phyloP scores from a whole-genome alignment of 2,329 filamentous ascomycete genomes.

The Berkeleyomyces basicola region DNA sequence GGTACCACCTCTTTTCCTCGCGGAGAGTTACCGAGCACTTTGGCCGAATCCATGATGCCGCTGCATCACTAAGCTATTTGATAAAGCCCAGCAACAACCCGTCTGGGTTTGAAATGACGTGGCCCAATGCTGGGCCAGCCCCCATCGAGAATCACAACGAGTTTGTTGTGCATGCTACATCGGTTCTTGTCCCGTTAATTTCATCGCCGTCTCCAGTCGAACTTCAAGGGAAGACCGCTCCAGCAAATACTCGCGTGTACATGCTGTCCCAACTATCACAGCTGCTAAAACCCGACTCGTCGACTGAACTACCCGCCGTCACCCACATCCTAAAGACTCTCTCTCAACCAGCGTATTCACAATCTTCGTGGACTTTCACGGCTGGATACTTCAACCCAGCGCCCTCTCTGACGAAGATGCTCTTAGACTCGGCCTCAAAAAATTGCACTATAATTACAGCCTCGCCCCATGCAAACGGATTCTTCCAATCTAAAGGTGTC shows the following conservation, averaged over 20 bases:
- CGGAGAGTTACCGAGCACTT: slow-evolving; percentile 71
- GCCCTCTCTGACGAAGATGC: slow-evolving; percentile 59
- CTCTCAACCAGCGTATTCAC: slow-evolving; percentile 42
- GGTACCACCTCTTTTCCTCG: slow-evolving; percentile 82
- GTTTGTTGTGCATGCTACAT: slow-evolving; percentile 55
- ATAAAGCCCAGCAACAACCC: slow-evolving; percentile 43
- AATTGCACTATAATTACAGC: slow-evolving; percentile 79
- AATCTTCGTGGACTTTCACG: slow-evolving; percentile 84
- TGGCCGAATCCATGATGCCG: slow-evolving; percentile 54
- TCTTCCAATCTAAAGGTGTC: slow-evolving; percentile 74
- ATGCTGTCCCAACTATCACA: slow-evolving; percentile 79
- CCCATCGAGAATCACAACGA: slow-evolving; percentile 52
- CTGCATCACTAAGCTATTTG: slow-evolving; percentile 67
- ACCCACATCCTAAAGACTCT: slow-evolving; percentile 57
- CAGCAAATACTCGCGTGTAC: slow-evolving; percentile 56
- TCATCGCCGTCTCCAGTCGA: slow-evolving; percentile 21
- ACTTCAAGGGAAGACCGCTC: slow-evolving; percentile 16
- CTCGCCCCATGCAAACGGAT: slow-evolving; percentile 85
- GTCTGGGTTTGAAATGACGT: slow-evolving; percentile 46
- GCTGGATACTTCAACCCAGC: slow-evolving; percentile 98
- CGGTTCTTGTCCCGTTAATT: slow-evolving; percentile 49
- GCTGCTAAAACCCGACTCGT: slow-evolving; percentile 59
- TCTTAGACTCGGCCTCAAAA: slow-evolving; percentile 54
- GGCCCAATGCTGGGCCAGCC: slow-evolving; percentile 69
- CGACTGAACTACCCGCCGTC: slow-evolving; percentile 76